Evolutionary conservation across 345 rosid genomes (phyloP), one percentile per base, ranked within the genome.

Genomic region (Passiflora organensis): DNA sequence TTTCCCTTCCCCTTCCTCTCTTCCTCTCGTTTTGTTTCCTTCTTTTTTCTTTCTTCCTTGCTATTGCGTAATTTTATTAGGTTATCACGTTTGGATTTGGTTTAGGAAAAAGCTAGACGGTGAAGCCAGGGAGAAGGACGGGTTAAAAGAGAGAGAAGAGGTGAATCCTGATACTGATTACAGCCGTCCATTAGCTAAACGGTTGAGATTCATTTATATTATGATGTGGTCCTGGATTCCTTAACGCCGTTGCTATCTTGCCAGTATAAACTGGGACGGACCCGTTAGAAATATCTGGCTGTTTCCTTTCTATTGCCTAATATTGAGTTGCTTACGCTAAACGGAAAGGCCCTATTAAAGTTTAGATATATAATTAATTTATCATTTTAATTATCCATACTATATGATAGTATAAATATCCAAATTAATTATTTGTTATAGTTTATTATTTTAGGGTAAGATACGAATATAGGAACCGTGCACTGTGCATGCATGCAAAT

Each of bases 121-220:
- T 8, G 5, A 28, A 28, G 34, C 34, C 3, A 28, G 8, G 34
- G 34, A 28, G 34, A 28, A 2, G 34, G 34, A 28, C 4, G 28
- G 1, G 43, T 21, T 28, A 14, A 43, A 13, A 48, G 0, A 16
- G n/a, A n/a, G n/a, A n/a, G n/a, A n/a, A n/a, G n/a, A n/a, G n/a
- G n/a, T n/a, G n/a, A n/a, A n/a, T n/a, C n/a, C n/a, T n/a, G n/a
- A n/a, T n/a, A n/a, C n/a, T 23, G 71, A 22, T 22, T 13, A 10
- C 32, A 75, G 53, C 76, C 80, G 75, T 71, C 42, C 70, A 73
- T 76, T 24, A 6, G 15, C 60, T 63, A 47, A 44, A 79, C 75
- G 81, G 81, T 0, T 45, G 51, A 73, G 79, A 79, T 80, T 34
- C 14, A 17, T 37, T 57, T 37, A n/a, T 49, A 56, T 59, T 17